Evolutionary conservation across 1,284 basidiomycete species (phyloP).

Genomic region (Grifola frondosa): DNA sequence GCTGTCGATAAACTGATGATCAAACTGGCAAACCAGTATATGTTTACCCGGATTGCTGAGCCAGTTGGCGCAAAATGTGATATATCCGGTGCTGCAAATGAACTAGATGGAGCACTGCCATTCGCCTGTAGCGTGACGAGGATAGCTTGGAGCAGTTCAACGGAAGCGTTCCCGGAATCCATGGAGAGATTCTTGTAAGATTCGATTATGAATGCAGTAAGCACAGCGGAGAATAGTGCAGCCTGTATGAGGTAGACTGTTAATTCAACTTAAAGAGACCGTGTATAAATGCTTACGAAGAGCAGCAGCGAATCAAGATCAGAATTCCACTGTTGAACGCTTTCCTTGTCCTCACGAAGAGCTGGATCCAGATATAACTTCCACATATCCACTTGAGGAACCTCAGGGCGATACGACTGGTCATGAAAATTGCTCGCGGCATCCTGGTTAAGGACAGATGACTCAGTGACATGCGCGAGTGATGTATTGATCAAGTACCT

Average conservation of each 20-base stretch:
- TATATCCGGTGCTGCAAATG: neutral
- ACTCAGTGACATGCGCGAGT: too few species aligned
- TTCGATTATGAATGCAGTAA: constrained; percentile 28
- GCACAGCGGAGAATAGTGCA: constrained; percentile 29
- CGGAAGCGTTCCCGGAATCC: constrained; percentile 12
- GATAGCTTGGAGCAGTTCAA: constrained; percentile 19
- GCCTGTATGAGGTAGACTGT: constrained; percentile 15
- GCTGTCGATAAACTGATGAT: constrained; percentile 13
- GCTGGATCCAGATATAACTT: constrained; percentile 7
- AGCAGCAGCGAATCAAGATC: constrained; percentile 13
- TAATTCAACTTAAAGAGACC: neutral
- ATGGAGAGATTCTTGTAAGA: constrained; percentile 21
- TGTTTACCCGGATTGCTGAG: constrained; percentile 13
- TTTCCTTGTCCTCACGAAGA: constrained; percentile 8
- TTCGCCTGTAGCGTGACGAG: constrained; percentile 11
- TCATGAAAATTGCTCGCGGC: too few species aligned
- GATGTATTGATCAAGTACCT: too few species aligned
- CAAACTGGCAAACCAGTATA: constrained; percentile 16
- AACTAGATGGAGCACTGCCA: neutral
- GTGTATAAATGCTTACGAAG: constrained; percentile 1
- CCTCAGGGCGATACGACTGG: too few species aligned
- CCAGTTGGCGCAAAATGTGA: constrained; percentile 2
- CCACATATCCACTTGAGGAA: constrained; percentile 4
- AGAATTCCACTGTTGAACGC: constrained; percentile 6
- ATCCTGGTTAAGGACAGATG: too few species aligned